These are phyloP conservation scores for Hevea brasiliensis DNA, from an alignment of 345 rosid species.

Conservation along the genomic window DNA sequence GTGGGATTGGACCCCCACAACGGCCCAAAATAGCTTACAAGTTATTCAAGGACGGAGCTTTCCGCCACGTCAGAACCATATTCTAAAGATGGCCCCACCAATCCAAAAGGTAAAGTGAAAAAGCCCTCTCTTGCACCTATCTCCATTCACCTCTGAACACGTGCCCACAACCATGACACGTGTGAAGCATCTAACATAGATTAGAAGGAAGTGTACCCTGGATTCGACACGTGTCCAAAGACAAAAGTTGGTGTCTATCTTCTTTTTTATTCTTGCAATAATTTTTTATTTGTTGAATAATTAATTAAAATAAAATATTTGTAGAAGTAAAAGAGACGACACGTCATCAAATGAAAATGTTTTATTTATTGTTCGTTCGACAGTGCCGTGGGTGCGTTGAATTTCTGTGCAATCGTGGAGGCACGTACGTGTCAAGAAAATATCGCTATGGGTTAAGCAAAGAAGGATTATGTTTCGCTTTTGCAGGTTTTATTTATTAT, in stretches of 20 bases:
- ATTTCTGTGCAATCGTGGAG: background rate
- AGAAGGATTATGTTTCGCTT: no score
- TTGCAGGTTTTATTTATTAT: no score
- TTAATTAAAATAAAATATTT: constrained; percentile 3
- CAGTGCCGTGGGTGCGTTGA: no score
- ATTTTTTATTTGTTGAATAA: background rate
- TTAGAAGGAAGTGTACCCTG: background rate
- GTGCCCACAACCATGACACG: background rate
- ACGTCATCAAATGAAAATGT: constrained; percentile 13
- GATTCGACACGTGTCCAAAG: constrained; percentile 9
- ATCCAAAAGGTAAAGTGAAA: constrained; percentile 13
- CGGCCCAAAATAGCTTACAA: background rate
- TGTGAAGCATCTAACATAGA: constrained; percentile 5
- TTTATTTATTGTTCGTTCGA: no score
- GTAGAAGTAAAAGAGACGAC: background rate
- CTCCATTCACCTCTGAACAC: background rate
- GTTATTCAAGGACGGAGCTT: no score
- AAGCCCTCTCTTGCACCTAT: background rate
- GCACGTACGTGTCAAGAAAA: no score
- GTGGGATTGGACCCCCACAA: constrained; percentile 12
- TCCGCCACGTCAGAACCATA: constrained; percentile 11
- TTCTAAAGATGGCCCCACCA: constrained; percentile 3
- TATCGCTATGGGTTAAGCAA: no score
- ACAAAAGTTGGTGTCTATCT: constrained; percentile 3
- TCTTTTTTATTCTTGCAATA: constrained; percentile 1